These are phyloP conservation scores for Yamadazyma friedrichii DNA, from an alignment of 1,139 yeast genomes.

Conservation along the genomic window DNA sequence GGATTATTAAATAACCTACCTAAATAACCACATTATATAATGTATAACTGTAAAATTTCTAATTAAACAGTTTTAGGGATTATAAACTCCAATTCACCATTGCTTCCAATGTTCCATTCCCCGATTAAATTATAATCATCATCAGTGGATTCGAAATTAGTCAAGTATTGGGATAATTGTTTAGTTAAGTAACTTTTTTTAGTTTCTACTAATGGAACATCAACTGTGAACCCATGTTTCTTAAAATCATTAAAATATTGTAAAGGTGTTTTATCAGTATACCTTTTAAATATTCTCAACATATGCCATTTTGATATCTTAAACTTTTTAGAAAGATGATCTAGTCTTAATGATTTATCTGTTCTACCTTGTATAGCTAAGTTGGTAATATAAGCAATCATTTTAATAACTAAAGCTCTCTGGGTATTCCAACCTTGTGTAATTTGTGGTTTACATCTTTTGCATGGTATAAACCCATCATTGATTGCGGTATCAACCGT, in stretches of 20 bases:
- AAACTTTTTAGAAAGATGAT: background rate
- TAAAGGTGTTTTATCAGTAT: background rate
- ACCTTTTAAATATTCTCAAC: conserved; percentile 1
- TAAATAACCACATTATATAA: background rate
- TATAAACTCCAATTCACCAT: background rate
- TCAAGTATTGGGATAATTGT: background rate
- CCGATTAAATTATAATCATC: background rate
- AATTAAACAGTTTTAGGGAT: background rate
- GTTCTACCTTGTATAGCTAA: background rate
- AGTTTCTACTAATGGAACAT: background rate
- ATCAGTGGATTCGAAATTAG: background rate
- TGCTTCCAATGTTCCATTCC: background rate
- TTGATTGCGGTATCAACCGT: background rate
- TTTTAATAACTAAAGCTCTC: background rate
- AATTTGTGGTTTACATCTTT: conserved; percentile 1
- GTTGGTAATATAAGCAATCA: background rate
- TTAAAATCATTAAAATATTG: background rate
- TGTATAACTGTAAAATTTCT: no score
- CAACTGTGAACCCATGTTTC: background rate
- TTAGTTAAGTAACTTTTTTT: background rate
- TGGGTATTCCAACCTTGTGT: conserved; percentile 1
- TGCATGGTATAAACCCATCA: conserved; percentile 1
- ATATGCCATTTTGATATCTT: conserved; percentile 2
- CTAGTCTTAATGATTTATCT: conserved; percentile 1
- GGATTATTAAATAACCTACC: background rate